Conservation (phyloP, 2,329 filamentous ascomycete species). For the Tolypocladium pustulatum region DNA sequence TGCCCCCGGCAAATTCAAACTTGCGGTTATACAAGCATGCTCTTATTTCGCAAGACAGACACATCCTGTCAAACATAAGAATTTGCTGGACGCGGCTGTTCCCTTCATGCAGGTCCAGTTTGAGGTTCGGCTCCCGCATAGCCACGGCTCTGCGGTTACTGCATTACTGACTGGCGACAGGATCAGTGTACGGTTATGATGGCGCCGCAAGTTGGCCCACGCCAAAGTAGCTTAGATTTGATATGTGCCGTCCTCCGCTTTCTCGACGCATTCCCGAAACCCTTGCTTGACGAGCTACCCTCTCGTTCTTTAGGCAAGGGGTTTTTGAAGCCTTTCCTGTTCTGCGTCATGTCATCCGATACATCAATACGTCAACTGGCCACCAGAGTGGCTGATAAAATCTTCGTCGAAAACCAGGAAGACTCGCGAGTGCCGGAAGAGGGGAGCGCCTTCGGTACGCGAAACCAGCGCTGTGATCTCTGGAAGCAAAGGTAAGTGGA, state of each 20-base stretch:
- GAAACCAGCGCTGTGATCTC: constrained; percentile 27
- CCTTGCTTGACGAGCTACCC: constrained; percentile 20
- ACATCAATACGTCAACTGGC: constrained; percentile 37
- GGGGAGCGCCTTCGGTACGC: constrained; percentile 12
- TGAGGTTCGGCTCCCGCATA: constrained; percentile 31
- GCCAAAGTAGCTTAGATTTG: not conserved
- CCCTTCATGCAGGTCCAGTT: constrained; percentile 47
- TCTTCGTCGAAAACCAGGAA: constrained; percentile 26
- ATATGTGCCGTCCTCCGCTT: constrained; percentile 32
- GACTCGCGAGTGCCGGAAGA: constrained; percentile 16
- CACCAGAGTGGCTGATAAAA: constrained; percentile 32
- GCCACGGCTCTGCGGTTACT: not conserved
- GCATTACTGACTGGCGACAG: not conserved
- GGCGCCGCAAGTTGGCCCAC: not conserved
- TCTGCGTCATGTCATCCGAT: constrained; percentile 42
- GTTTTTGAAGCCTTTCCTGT: constrained; percentile 40
- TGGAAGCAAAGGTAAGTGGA: constrained; percentile 41
- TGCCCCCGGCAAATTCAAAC: constrained; percentile 49
- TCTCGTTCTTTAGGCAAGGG: constrained; percentile 11
- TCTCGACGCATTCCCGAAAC: constrained; percentile 37
- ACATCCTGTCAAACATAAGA: constrained; percentile 36
- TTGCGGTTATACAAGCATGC: constrained; percentile 52
- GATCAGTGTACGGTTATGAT: not conserved
- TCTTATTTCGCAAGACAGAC: constrained; percentile 48
- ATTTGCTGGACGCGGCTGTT: constrained; percentile 44